These are phyloP conservation scores for Pulicaria dysenterica DNA, from an alignment of 129 eudicot species.

Conservation along the genomic window DNA sequence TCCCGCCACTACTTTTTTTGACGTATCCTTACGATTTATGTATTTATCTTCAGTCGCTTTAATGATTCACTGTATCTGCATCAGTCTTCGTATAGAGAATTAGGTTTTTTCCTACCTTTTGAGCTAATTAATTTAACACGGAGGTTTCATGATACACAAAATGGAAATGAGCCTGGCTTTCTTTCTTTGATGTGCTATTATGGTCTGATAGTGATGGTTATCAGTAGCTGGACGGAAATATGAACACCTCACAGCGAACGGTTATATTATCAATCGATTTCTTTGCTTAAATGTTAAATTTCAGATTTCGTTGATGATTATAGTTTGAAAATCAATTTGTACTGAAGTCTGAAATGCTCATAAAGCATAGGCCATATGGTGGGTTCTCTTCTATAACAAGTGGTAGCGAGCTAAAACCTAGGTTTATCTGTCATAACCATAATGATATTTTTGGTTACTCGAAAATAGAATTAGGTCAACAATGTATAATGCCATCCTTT, in stretches of 20 bases:
- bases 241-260: neutral
- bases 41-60: neutral
- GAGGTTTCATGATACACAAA: neutral
- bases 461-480: neutral
- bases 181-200: constrained; percentile 1
- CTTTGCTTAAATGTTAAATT: neutral
- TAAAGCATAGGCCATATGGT: neutral
- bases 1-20: neutral
- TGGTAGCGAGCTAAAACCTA: neutral
- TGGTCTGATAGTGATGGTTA: neutral
- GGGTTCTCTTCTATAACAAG: neutral
- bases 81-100: neutral
- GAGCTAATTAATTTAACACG: constrained; percentile 4
- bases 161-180: neutral
- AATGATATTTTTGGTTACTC: neutral
- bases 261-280: neutral
- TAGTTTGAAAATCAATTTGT: neutral
- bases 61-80: neutral
- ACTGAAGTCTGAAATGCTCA: neutral
- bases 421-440: neutral
- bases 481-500: neutral
- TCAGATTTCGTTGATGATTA: constrained; percentile 6
- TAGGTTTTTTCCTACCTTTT: neutral
- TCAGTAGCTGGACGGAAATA: neutral
- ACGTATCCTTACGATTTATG: neutral